Conservation (phyloP, 345 rosid genomes). For the Heritiera littoralis region DNA sequence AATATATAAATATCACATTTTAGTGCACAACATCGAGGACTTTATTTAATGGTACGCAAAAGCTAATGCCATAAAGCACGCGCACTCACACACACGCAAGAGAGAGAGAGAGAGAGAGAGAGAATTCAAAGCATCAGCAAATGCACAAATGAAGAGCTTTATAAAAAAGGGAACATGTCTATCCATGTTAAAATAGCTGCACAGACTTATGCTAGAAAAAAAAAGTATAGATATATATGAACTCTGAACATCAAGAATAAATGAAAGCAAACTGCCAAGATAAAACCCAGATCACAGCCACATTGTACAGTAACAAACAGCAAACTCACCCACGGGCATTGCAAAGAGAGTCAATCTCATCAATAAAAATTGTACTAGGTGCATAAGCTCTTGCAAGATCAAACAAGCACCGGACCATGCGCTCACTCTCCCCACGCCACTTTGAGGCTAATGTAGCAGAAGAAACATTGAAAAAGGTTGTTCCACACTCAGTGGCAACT, state of each 20-base stretch:
- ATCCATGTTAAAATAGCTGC: neutral
- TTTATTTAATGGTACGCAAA: neutral
- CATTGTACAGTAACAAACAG: neutral
- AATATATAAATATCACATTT: neutral
- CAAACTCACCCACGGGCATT: conserved; percentile 20
- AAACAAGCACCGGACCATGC: no score
- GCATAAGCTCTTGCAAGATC: no score
- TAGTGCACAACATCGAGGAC: neutral
- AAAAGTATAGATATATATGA: neutral
- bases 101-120: neutral
- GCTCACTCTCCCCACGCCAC: no score
- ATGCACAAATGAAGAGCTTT: neutral
- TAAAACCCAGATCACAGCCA: neutral
- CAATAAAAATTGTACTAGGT: no score
- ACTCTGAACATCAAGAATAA: conserved; percentile 7
- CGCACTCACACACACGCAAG: no score
- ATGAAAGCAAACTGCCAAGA: conserved; percentile 7
- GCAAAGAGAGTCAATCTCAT: no score
- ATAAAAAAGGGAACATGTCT: neutral
- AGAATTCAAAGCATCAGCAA: neutral
- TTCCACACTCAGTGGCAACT: no score
- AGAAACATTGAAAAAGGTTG: no score
- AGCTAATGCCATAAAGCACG: neutral
- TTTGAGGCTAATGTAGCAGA: no score
- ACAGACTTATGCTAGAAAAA: neutral